A percentile compares a stretch with the other conserved stretches of the same genome.
phyloP scores from a whole-genome alignment of 2,329 filamentous ascomycete genomes.

The Xylariales sp. region DNA sequence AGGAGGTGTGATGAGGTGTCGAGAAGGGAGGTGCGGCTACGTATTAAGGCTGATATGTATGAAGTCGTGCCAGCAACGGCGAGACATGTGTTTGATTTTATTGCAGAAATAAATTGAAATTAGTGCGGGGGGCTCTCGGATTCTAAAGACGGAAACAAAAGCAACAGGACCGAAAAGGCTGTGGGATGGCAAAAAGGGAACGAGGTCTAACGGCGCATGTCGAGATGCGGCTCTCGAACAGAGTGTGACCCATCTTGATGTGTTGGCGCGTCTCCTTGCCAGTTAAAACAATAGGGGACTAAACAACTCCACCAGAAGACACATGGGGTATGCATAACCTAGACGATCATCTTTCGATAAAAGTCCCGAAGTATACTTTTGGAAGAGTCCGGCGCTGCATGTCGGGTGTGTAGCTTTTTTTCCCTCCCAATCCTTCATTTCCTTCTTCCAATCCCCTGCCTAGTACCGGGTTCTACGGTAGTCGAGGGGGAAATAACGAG shows the following conservation, averaged over 20 bases:
- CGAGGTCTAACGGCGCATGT: conserved; percentile 55
- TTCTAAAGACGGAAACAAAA: conserved; percentile 35
- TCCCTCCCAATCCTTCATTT: too few relatives aligned
- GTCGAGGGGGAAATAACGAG: conserved; percentile 7
- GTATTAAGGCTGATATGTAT: conserved; percentile 43
- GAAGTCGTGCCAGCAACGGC: conserved; percentile 50
- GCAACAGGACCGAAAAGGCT: conserved; percentile 24
- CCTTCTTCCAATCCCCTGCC: conserved; percentile 22
- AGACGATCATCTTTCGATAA: conserved; percentile 45
- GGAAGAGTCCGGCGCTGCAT: conserved; percentile 24
- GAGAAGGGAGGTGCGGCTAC: conserved; percentile 40
- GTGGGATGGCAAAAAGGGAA: conserved; percentile 20
- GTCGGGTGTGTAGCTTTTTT: too few relatives aligned
- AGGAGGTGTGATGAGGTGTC: conserved; percentile 33
- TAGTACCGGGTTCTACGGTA: conserved; percentile 16
- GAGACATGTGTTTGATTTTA: conserved; percentile 64
- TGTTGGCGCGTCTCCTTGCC: conserved; percentile 83
- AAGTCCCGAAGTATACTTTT: conserved; percentile 29
- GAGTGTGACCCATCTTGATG: conserved; percentile 75
- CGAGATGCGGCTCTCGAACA: conserved; percentile 62
- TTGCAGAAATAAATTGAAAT: conserved; percentile 49
- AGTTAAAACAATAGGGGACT: conserved; percentile 66
- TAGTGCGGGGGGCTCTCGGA: conserved; percentile 49
- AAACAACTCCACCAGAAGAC: conserved; percentile 59
- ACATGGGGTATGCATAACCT: conserved; percentile 45